Base-by-base conservation (phyloP, 2,329 filamentous ascomycete species). In the Diaporthe sp. region DNA sequence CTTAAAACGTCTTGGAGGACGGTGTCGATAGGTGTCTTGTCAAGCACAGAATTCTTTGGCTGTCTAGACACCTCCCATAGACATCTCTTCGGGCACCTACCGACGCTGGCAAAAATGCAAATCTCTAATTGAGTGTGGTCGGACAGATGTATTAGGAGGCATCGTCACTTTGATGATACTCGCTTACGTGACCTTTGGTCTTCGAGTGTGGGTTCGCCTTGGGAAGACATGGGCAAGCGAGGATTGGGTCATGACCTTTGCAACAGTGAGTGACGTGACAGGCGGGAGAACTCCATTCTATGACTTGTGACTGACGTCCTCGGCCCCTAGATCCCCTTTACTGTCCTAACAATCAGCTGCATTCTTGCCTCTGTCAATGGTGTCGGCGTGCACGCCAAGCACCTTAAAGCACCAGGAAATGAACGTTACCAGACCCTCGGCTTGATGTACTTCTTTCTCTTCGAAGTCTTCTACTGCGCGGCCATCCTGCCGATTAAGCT, bases 391-490 rank as follows among this genome's bases (percentile, higher is more conserved):
- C 73, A 72, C 15, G 39, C 46, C 8, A 28, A 22, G 34, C 68
- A 72, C 55, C 73, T 76, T 17, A 13, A 58, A 53, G 34, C 39
- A 49, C 67, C 67, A 12, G 73, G 39, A 55, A 74, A 72, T 8
- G 72, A 53, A 46, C 37, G 61, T n/a, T 76, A 76, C 28, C 58
- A 69, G n/a, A 69, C 53, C 7, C 53, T 67, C 5, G 75, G 72
- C 51, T 25, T 74, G 75, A 74, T 74, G 75, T 76, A 76, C 59
- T 76, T 76, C 49, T 76, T 76, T 46, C 59, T 76, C 42, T 76
- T 76, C 31, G 75, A 76, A 46, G 75, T 76, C 53, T 76, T 76
- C 28, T 76, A 76, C 75, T 76, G 75, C 59, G 75, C 53, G 31
- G 31, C 75, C 42, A 76, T 76, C 46, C 67, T 76, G 37, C 75